Percentiles rank a stretch among this genome's conserved stretches.
Evolutionary conservation across 2,329 filamentous ascomycete species (phyloP).

Genomic region (Podosphaera leucotricha): DNA sequence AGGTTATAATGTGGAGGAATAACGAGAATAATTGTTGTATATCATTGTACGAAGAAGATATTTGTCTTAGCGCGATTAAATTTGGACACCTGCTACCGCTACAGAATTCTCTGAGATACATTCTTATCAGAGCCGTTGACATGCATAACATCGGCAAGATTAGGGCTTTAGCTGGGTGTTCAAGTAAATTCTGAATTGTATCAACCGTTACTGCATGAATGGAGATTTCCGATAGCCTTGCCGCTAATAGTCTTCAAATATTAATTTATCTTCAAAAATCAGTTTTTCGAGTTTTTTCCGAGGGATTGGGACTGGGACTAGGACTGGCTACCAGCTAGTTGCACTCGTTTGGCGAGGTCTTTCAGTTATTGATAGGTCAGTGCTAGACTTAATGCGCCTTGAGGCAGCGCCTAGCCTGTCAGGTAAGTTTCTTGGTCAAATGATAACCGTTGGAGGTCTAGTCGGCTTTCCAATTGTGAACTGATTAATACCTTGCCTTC

Average conservation of each 20-base stretch:
- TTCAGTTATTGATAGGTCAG: slow-evolving; percentile 1
- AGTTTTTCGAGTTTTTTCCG: not conserved
- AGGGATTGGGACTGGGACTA: too few relatives aligned
- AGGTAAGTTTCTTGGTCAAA: not conserved
- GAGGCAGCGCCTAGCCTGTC: not conserved
- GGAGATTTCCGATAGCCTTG: not conserved
- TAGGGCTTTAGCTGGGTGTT: too few relatives aligned
- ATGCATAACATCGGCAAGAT: too few relatives aligned
- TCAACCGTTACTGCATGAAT: too few relatives aligned
- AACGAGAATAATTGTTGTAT: too few relatives aligned
- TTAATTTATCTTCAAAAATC: slow-evolving; percentile 1
- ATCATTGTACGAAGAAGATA: too few relatives aligned
- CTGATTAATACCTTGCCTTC: not conserved
- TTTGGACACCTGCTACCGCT: too few relatives aligned
- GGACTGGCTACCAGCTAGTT: not conserved
- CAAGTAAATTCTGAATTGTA: too few relatives aligned
- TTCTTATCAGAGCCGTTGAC: too few relatives aligned
- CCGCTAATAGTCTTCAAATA: not conserved
- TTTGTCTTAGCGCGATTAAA: too few relatives aligned
- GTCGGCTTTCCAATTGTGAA: not conserved
- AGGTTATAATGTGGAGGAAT: too few relatives aligned
- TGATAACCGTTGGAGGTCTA: not conserved
- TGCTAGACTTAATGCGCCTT: not conserved
- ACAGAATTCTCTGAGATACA: too few relatives aligned
- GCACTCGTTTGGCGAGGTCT: not conserved